Conservation (phyloP, 2,329 filamentous ascomycete species). For the Drechslera avenae region DNA sequence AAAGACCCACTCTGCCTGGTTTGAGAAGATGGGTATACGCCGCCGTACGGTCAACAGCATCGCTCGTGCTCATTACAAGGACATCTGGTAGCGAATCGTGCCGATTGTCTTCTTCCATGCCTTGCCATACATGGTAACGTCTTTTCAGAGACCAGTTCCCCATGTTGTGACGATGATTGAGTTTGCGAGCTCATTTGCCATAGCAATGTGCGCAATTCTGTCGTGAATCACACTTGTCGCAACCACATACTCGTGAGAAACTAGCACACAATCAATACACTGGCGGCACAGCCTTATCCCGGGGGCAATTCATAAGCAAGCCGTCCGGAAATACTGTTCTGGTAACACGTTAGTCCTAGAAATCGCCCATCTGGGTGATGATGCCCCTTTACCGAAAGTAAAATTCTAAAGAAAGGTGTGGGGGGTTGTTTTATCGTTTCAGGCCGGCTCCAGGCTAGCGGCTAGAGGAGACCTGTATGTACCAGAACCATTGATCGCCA, state of each 20-base stretch:
- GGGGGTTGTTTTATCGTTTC: constrained; percentile 23
- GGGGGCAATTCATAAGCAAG: not conserved
- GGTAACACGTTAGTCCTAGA: constrained; percentile 2
- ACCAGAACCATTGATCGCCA: constrained; percentile 21
- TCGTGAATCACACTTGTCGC: constrained; percentile 4
- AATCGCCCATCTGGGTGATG: constrained; percentile 2
- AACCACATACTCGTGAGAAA: not conserved
- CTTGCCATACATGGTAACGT: not conserved
- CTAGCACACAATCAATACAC: not conserved
- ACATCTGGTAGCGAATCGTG: constrained; percentile 18
- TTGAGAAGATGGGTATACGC: constrained; percentile 18
- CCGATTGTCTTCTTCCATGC: constrained; percentile 13
- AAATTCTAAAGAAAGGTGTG: constrained; percentile 28
- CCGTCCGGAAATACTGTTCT: not conserved
- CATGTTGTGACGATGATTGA: not conserved
- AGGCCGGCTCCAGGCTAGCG: constrained; percentile 15
- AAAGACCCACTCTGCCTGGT: constrained; percentile 21
- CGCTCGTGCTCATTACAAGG: constrained; percentile 20
- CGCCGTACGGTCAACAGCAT: constrained; percentile 18
- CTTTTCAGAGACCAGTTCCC: not conserved
- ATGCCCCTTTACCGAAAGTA: constrained; percentile 20
- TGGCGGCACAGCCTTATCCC: not conserved
- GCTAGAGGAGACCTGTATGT: constrained; percentile 9
- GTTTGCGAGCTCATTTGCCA: not conserved
- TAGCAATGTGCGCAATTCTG: not conserved